Conservation (phyloP, 2,329 filamentous ascomycete species). For the Drechmeria coniospora region DNA sequence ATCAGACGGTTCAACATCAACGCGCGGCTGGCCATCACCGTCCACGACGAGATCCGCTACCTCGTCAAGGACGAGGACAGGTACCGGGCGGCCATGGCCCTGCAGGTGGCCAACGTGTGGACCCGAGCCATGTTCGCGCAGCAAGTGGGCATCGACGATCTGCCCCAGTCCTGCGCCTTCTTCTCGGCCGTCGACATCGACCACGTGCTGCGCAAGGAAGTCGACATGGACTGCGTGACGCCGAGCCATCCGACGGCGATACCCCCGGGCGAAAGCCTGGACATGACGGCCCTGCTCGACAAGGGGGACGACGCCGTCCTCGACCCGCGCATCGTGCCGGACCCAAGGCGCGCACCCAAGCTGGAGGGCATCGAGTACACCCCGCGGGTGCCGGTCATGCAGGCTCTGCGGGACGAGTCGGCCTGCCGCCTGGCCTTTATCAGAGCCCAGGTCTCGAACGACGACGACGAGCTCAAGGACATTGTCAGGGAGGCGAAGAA, state of each 20-base stretch:
- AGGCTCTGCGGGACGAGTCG: conserved; percentile 39
- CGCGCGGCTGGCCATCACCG: conserved; percentile 78
- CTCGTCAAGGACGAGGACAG: conserved; percentile 73
- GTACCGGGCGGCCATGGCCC: conserved; percentile 78
- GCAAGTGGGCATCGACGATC: conserved; percentile 88
- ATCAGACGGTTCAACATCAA: conserved; percentile 70
- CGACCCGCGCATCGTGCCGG: conserved; percentile 47
- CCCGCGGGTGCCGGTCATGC: conserved; percentile 66
- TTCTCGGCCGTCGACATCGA: conserved; percentile 95
- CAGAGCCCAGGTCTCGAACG: conserved; percentile 65
- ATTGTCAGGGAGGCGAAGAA: conserved; percentile 49
- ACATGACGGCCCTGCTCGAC: conserved; percentile 62
- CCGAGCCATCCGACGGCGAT: conserved; percentile 71
- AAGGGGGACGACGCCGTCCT: conserved; percentile 56
- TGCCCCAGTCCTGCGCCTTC: conserved; percentile 87
- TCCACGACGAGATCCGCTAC: conserved; percentile 96
- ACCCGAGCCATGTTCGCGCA: conserved; percentile 95
- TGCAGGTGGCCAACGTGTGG: conserved; percentile 92
- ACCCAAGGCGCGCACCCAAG: conserved; percentile 33
- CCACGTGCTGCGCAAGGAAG: conserved; percentile 89
- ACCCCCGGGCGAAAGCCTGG: conserved; percentile 69
- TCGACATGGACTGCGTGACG: conserved; percentile 93
- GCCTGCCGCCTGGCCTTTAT: conserved; percentile 47
- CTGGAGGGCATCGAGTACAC: conserved; percentile 51
- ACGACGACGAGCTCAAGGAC: conserved; percentile 57